Conservation (phyloP, 106 monocot species). For the Agapanthus africanus region DNA sequence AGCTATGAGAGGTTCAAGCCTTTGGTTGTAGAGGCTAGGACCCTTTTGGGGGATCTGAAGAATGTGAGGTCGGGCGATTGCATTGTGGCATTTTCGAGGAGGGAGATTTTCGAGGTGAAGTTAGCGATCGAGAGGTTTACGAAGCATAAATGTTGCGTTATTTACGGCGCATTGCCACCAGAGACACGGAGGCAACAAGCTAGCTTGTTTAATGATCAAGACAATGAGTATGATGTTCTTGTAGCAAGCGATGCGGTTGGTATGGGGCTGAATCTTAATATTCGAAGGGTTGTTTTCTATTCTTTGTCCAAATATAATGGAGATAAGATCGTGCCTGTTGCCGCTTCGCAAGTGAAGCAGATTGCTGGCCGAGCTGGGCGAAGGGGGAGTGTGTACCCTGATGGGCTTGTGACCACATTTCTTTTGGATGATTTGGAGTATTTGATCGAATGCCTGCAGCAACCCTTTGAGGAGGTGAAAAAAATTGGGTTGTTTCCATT, state of each 20-base stretch:
- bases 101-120: slow-evolving; percentile 97
- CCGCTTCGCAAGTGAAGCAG: slow-evolving; percentile 90
- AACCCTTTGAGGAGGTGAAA: slow-evolving; percentile 79
- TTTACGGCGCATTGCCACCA: slow-evolving; percentile 95
- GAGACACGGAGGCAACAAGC: slow-evolving; percentile 92
- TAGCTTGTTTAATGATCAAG: slow-evolving; percentile 77
- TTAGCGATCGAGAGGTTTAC: slow-evolving; percentile 85
- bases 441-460: slow-evolving; percentile 78
- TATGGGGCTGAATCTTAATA: slow-evolving; percentile 97
- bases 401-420: slow-evolving; percentile 92
- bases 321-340: slow-evolving; percentile 64
- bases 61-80: slow-evolving; percentile 84
- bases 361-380: slow-evolving; percentile 92
- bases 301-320: slow-evolving; percentile 81
- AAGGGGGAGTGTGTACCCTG: slow-evolving; percentile 83
- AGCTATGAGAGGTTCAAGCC: slow-evolving; percentile 87
- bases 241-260: slow-evolving; percentile 97
- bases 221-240: slow-evolving; percentile 78
- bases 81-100: slow-evolving; percentile 85
- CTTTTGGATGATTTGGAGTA: slow-evolving; percentile 69
- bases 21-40: slow-evolving; percentile 85
- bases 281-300: slow-evolving; percentile 88
- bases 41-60: slow-evolving; percentile 68
- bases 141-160: slow-evolving; percentile 87
- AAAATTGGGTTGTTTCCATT: slow-evolving; percentile 83